Conservation (phyloP, 1,284 basidiomycete genomes). For the Cryptococcus sp. region DNA sequence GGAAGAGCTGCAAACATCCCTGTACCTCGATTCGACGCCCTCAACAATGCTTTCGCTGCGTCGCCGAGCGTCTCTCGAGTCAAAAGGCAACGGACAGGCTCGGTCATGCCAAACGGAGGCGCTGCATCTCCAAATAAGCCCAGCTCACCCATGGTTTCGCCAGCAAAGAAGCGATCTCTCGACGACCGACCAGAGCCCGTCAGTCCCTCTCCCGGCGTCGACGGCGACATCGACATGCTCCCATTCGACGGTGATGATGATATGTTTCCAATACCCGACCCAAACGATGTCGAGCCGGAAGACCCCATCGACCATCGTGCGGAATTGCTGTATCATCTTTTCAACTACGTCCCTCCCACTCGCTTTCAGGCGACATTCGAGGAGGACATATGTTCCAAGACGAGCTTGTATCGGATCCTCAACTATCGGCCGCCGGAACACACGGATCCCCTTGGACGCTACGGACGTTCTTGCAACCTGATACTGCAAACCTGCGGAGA, state of each 20-base stretch:
- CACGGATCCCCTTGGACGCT: constrained; percentile 1
- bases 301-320: neutral
- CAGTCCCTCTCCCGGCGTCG: too few species aligned
- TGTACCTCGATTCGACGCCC: constrained; percentile 17
- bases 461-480: constrained; percentile 7
- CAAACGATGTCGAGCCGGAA: neutral
- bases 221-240: neutral
- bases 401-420: constrained; percentile 30
- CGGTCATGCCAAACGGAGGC: constrained; percentile 13
- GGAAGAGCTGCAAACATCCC: constrained; percentile 18
- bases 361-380: constrained; percentile 11
- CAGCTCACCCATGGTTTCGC: neutral
- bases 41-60: constrained; percentile 33
- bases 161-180: neutral
- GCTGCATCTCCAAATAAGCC: constrained; percentile 8
- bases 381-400: constrained; percentile 2
- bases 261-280: neutral
- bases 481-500: constrained; percentile 20
- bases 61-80: constrained; percentile 17
- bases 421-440: constrained; percentile 13
- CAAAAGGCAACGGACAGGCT: constrained; percentile 27
- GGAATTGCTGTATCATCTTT: constrained; percentile 29
- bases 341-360: constrained; percentile 24
- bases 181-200: neutral
- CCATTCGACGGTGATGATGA: neutral